These are phyloP conservation scores for Microdochium nivale DNA, from an alignment of 2,329 filamentous ascomycete species.

Conservation along the genomic window DNA sequence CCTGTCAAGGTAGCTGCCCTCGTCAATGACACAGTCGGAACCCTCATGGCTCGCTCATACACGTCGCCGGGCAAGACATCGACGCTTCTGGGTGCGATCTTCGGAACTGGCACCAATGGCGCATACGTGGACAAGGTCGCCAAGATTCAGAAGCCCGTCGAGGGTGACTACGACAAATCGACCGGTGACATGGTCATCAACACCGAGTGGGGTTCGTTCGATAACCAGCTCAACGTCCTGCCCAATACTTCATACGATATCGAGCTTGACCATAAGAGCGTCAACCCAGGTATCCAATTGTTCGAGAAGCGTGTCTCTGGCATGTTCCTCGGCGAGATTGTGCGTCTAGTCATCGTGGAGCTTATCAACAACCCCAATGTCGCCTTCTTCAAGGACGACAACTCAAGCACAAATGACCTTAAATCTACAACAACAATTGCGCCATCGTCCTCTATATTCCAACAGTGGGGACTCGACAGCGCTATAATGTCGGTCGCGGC, in stretches of 20 bases:
- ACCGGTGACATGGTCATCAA: slow-evolving; percentile 97
- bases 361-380: slow-evolving; percentile 60
- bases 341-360: slow-evolving; percentile 66
- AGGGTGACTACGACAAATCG: slow-evolving; percentile 63
- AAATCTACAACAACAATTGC: slow-evolving; percentile 62
- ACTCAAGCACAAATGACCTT: slow-evolving; percentile 63
- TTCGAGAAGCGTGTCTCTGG: slow-evolving; percentile 98
- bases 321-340: slow-evolving; percentile 95
- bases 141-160: slow-evolving; percentile 71
- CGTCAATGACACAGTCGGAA: slow-evolving; percentile 96
- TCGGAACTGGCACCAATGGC: slow-evolving; percentile 94
- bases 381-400: slow-evolving; percentile 67
- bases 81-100: slow-evolving; percentile 90
- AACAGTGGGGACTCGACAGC: slow-evolving; percentile 85
- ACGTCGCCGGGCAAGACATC: slow-evolving; percentile 80
- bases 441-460: slow-evolving; percentile 58
- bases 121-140: slow-evolving; percentile 90
- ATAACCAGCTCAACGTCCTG: slow-evolving; percentile 83
- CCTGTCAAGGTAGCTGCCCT: slow-evolving; percentile 92
- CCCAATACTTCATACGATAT: slow-evolving; percentile 79
- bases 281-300: slow-evolving; percentile 94
- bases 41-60: slow-evolving; percentile 95
- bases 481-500: slow-evolving; percentile 82
- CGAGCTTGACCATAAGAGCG: slow-evolving; percentile 67
- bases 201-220: slow-evolving; percentile 97